Evolutionary conservation across 192 early-diverging fungal species (phyloP), one percentile per base, ranked within the genome.

Genomic region (Gamsiella multidivaricata): DNA sequence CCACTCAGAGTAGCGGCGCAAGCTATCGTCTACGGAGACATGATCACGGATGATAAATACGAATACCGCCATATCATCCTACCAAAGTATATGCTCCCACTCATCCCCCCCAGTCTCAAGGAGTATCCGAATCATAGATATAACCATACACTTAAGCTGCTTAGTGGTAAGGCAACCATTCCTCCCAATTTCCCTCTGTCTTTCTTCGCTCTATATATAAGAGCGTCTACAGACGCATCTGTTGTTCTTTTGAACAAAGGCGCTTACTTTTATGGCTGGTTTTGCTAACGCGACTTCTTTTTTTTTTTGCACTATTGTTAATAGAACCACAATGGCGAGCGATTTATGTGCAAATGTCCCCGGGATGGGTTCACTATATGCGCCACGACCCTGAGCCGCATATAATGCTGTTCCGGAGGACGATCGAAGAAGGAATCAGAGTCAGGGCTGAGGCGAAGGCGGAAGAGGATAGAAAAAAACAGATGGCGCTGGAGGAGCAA

Each of bases 351-450:
- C 25, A 45, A 12, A 78, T 78, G 74, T 78, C 74, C 1, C 46
- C 15, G 10, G 53, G 54, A 23, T 78, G 74, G 74, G 74, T 28
- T 4, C 43, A 78, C 31, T 78, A 46, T 28, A 57, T 62, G 28
- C 29, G 54, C 17, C 74, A 78, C 42, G 74, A 42, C 22, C 74
- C 74, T 8, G 74, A 78, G 37, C 74, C 74, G 20, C 74, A 78
- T n/a, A 51, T 78, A 5, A 15, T 78, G n/a, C 14, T 68, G 41
- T 78, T 78, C 61, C 58, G 65, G 47, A 33, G 74, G 28, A 37
- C 65, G 14, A 28, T 54, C 20, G 65, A 22, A 20, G 20, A 34
- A 0, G 54, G 65, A 2, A 36, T n/a, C 1, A 7, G 26, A 22
- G 14, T 78, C 33, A 25, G 53, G 43, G 41, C 22, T 15, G 52